phyloP scores from a whole-genome alignment of 129 eudicot species.

The Smallanthus sonchifolius region DNA sequence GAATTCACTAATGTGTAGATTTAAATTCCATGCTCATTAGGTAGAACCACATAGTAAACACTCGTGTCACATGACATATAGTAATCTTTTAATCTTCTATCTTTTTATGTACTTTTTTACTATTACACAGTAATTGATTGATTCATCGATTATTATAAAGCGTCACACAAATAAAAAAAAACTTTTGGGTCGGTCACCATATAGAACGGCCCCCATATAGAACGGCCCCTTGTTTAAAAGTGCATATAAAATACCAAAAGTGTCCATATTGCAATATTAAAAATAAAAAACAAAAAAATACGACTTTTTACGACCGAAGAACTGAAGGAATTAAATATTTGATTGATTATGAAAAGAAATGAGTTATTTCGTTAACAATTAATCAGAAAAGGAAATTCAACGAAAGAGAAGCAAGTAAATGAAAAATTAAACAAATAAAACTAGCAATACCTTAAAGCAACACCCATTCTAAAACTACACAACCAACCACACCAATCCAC shows the following conservation, averaged over 20 bases:
- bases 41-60: too few relatives aligned
- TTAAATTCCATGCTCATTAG: too few relatives aligned
- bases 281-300: not conserved
- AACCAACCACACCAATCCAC: slow-evolving; percentile 22
- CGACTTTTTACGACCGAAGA: not conserved
- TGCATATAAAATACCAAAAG: not conserved
- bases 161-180: too few relatives aligned
- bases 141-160: too few relatives aligned
- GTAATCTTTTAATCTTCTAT: too few relatives aligned
- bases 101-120: too few relatives aligned
- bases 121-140: too few relatives aligned
- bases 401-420: slow-evolving; percentile 3
- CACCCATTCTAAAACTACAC: slow-evolving; percentile 9
- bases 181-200: too few relatives aligned
- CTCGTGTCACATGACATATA: too few relatives aligned
- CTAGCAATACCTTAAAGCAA: slow-evolving; percentile 23
- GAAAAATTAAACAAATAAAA: slow-evolving; percentile 1
- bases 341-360: not conserved
- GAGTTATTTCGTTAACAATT: slow-evolving; percentile 3
- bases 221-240: not conserved
- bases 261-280: not conserved
- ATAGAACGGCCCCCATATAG: too few relatives aligned
- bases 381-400: not conserved
- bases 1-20: too few relatives aligned
- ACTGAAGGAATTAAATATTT: not conserved